phyloP scores from a whole-genome alignment of 768 basidiomycete genomes.

The Clavulina sp. region DNA sequence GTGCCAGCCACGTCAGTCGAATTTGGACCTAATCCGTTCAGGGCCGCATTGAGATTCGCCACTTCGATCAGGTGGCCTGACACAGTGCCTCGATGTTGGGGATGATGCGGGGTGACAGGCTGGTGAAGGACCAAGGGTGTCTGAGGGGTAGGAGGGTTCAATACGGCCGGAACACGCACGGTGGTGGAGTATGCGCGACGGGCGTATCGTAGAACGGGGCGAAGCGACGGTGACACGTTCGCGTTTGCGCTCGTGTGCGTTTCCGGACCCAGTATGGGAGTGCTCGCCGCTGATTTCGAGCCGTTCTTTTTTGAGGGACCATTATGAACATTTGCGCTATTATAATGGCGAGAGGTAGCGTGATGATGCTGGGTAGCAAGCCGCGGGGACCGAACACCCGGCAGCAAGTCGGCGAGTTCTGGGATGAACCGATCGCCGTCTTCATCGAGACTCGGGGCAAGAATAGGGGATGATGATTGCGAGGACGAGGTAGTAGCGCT shows the following conservation, averaged over 20 bases:
- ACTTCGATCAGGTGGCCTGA: background rate
- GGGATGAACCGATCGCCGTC: background rate
- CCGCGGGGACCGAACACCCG: background rate
- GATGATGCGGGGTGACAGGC: background rate
- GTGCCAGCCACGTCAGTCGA: too few relatives aligned
- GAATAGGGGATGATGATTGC: slow-evolving; percentile 10
- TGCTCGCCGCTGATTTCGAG: too few relatives aligned
- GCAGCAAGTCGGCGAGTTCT: background rate
- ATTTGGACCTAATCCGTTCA: too few relatives aligned
- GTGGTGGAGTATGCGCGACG: background rate
- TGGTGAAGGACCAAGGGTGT: too few relatives aligned
- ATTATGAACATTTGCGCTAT: too few relatives aligned
- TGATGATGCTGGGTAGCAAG: background rate
- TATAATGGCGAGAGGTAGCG: too few relatives aligned
- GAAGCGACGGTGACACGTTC: background rate
- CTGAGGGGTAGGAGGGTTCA: too few relatives aligned
- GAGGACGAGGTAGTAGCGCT: slow-evolving; percentile 1
- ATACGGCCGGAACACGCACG: too few relatives aligned
- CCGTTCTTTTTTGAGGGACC: too few relatives aligned
- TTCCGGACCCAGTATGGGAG: too few relatives aligned
- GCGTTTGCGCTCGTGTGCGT: too few relatives aligned
- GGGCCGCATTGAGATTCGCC: too few relatives aligned
- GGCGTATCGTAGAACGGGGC: background rate
- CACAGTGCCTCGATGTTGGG: background rate
- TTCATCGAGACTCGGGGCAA: slow-evolving; percentile 6